Percentiles rank a stretch among this genome's conserved stretches.
Conservation (phyloP, 345 rosid genomes). For the Psidium guajava region DNA sequence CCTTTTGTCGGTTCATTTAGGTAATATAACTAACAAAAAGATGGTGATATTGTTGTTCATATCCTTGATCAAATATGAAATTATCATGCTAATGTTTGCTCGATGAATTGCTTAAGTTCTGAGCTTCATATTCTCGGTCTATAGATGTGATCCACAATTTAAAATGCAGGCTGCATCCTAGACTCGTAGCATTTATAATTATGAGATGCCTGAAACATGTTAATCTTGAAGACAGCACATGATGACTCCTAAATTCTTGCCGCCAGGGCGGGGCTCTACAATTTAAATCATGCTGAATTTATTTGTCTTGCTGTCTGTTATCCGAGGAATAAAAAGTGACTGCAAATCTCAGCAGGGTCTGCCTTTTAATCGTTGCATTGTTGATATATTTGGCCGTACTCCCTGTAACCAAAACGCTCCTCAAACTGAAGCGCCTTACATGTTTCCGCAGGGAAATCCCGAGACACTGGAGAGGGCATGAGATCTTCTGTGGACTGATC, state of each 20-base stretch:
- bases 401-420: neutral
- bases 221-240: neutral
- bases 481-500: neutral
- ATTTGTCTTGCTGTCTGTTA: neutral
- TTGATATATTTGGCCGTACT: neutral
- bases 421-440: neutral
- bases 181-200: neutral
- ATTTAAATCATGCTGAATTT: neutral
- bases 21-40: neutral
- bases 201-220: neutral
- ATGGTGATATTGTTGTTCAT: neutral
- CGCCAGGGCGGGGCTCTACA: neutral
- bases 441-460: neutral
- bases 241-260: neutral
- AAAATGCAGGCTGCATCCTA: neutral
- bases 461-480: neutral
- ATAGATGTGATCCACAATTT: neutral
- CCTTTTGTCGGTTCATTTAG: neutral
- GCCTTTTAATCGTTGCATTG: neutral
- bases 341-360: neutral
- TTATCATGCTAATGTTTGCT: neutral
- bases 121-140: neutral
- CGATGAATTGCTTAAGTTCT: neutral
- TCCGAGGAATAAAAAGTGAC: neutral
- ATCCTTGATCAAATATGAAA: neutral